These are phyloP conservation scores for Chalaropsis ovoidea DNA, from an alignment of 2,329 filamentous ascomycete species.

Conservation along the genomic window DNA sequence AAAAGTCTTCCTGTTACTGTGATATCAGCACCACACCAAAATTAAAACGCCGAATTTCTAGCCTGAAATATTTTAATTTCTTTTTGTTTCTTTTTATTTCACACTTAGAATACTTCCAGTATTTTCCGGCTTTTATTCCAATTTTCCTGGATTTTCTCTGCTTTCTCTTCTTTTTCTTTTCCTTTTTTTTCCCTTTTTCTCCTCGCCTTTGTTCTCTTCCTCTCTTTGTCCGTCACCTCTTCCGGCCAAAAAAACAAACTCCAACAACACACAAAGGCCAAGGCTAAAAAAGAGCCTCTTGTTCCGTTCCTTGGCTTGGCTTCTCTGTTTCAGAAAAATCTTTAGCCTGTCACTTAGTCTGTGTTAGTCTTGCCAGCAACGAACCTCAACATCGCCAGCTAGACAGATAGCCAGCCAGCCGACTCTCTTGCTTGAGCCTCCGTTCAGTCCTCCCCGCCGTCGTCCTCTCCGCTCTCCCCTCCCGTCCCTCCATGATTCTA, in stretches of 20 bases:
- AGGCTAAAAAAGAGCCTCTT: not conserved
- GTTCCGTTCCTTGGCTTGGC: conserved; percentile 5
- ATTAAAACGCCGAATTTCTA: not conserved
- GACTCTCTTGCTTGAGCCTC: not conserved
- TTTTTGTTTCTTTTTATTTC: conserved; percentile 6
- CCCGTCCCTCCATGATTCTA: conserved; percentile 8
- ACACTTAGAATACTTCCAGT: not conserved
- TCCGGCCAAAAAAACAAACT: not conserved
- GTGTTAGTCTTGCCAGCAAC: not conserved
- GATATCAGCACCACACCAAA: not conserved
- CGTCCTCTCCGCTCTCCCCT: not conserved
- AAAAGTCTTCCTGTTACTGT: not conserved
- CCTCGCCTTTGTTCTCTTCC: not conserved
- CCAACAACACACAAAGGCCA: not conserved
- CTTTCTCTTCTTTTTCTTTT: not conserved
- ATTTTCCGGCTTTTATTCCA: not conserved
- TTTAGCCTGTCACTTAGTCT: too few relatives aligned
- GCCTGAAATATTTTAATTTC: not conserved
- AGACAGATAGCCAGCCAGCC: not conserved
- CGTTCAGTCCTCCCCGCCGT: not conserved
- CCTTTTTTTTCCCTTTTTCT: not conserved
- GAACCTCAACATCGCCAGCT: not conserved
- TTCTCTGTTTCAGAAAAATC: not conserved
- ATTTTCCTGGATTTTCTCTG: not conserved
- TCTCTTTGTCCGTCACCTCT: not conserved